phyloP scores from a whole-genome alignment of 129 eudicot genomes.

The Ambrosia artemisiifolia region DNA sequence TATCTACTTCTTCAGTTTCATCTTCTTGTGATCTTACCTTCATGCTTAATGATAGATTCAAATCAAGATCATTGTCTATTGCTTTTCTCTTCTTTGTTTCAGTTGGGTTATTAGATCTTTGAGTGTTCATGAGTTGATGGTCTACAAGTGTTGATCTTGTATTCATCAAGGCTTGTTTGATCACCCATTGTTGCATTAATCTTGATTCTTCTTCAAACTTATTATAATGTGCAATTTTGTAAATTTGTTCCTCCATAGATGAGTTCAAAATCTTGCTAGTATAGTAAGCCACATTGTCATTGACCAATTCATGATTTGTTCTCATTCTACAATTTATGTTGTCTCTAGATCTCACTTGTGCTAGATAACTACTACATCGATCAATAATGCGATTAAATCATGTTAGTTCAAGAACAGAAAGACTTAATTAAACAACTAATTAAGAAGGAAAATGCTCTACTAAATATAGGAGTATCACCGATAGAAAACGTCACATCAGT shows the following conservation, averaged over 20 bases:
- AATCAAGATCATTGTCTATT: conserved; percentile 34
- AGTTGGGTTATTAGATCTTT: conserved; percentile 23
- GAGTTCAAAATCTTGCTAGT: conserved; percentile 27
- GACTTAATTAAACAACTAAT: neutral
- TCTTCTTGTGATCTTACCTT: conserved; percentile 28
- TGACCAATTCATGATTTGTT: conserved; percentile 22
- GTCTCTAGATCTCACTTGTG: conserved; percentile 12
- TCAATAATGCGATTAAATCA: neutral
- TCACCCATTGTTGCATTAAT: conserved; percentile 26
- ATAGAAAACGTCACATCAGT: too few relatives aligned
- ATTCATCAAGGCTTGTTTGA: conserved; percentile 23
- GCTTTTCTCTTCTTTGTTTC: conserved; percentile 37
- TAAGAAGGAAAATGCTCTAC: neutral
- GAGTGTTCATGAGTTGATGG: conserved; percentile 20
- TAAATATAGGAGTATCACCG: too few relatives aligned
- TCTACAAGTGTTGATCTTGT: conserved; percentile 30
- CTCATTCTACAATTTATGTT: conserved; percentile 20
- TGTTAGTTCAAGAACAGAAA: neutral
- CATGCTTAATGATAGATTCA: conserved; percentile 40
- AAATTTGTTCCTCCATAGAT: conserved; percentile 14
- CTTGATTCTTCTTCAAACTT: conserved; percentile 25
- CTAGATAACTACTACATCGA: conserved; percentile 8
- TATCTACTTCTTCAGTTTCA: conserved; percentile 25
- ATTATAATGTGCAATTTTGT: conserved; percentile 22
- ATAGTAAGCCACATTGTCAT: conserved; percentile 19